Evolutionary conservation across 1,284 basidiomycete species (phyloP), one percentile per base, ranked within the genome.

Genomic region (Sphagnurus paluster): DNA sequence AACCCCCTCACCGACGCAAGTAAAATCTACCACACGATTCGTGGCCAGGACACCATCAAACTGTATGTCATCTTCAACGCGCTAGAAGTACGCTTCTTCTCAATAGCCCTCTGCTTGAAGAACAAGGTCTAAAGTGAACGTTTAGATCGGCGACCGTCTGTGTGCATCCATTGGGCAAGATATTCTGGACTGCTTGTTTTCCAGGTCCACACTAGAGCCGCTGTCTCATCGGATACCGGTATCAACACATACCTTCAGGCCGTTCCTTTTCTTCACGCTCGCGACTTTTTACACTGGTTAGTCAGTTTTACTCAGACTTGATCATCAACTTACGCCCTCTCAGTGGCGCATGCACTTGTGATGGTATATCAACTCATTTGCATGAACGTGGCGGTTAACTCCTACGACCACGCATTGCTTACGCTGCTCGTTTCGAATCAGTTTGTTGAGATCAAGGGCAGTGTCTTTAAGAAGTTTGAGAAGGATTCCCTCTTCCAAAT

Each of bases 401-500:
- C 94, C 13, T 99, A 97, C 67, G 96, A 98, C 67, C 92, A 99
- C 62, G 90, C 95, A 1, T 81, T 99, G 10, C 77, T 99, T 25
- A 98, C 96, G 0, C 79, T 99, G 0, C 77, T 99, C 4, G 84
- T 99, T 34, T 98, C 93, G 35, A 99, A 99, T 65, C 97, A 99
- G 65, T 99, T 99, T 62, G 96, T 99, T 38, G 97, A 99, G 70
- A 99, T 99, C 71, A 99, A 99, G 69, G 95, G 96, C 29, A 95
- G 89, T 58, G 97, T 99, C 0, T 99, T 99, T 80, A 99, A 99
- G 70, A 98, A 92, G 65, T 99, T 99, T 58, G 97, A 99, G 65
- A 99, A 98, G 67, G 97, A 99, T 61, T 98, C 92, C 61, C 78
- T 99, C n/a, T 98, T 99, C 64, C 97, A 99, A 66, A 95, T 99